phyloP scores from a whole-genome alignment of 2,329 filamentous ascomycete species.

The Exophiala sp. region DNA sequence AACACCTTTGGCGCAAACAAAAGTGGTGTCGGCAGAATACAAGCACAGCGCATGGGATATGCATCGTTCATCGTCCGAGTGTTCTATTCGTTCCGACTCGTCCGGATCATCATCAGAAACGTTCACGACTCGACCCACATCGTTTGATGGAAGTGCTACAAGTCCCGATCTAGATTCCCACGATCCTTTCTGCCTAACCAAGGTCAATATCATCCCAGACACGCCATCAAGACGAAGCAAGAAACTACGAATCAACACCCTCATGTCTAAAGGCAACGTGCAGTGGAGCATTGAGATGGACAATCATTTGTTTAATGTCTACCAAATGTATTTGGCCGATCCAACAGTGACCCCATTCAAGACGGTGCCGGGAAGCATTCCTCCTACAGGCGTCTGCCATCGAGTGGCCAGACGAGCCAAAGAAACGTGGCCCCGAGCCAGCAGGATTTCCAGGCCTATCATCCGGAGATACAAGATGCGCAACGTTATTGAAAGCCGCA shows the following conservation, averaged over 20 bases:
- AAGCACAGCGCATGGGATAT: slow-evolving; percentile 35
- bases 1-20: slow-evolving; percentile 44
- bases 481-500: slow-evolving; percentile 25
- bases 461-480: slow-evolving; percentile 27
- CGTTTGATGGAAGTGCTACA: slow-evolving; percentile 54
- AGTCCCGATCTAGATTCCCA: slow-evolving; percentile 55
- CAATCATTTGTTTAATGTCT: slow-evolving; percentile 60
- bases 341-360: slow-evolving; percentile 63
- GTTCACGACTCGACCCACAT: slow-evolving; percentile 48
- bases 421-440: slow-evolving; percentile 50
- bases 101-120: slow-evolving; percentile 57
- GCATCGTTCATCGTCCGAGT: slow-evolving; percentile 52
- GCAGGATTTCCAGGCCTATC: slow-evolving; percentile 30
- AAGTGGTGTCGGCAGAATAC: slow-evolving; percentile 34
- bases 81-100: slow-evolving; percentile 56
- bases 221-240: slow-evolving; percentile 35
- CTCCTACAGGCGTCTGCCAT: slow-evolving; percentile 59
- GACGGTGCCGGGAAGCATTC: slow-evolving; percentile 57
- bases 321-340: slow-evolving; percentile 60
- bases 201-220: slow-evolving; percentile 35
- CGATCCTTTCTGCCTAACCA: slow-evolving; percentile 49
- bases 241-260: slow-evolving; percentile 29
- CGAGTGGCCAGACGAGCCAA: slow-evolving; percentile 57
- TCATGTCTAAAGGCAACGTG: slow-evolving; percentile 28
- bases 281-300: slow-evolving; percentile 60